Conservation (phyloP, 345 rosid genomes). For the Linum usitatissimum region DNA sequence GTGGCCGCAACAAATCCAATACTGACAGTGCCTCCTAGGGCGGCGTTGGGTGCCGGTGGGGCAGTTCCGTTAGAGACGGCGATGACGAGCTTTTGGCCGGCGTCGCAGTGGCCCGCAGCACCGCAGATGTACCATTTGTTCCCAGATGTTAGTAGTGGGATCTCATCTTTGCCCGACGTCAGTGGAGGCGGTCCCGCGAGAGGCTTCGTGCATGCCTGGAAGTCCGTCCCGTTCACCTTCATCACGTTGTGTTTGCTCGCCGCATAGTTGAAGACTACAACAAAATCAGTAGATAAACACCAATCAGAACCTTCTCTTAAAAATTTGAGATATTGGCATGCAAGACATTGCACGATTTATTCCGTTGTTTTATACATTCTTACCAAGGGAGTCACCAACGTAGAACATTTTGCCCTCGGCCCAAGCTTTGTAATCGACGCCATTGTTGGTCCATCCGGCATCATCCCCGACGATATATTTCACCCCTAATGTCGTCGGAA, state of each 20-base stretch:
- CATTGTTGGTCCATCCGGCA: conserved; percentile 18
- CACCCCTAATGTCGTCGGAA: conserved; percentile 21
- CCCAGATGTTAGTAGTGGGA: conserved; percentile 22
- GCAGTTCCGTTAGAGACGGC: conserved; percentile 10
- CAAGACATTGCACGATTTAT: no score
- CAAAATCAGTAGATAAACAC: no score
- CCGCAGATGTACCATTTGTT: conserved; percentile 49
- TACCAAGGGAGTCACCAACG: conserved; percentile 30
- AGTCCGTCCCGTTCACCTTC: conserved; percentile 19
- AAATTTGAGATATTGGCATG: no score
- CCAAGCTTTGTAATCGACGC: conserved; percentile 23
- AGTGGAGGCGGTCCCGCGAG: neutral
- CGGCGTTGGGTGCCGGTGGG: conserved; percentile 8
- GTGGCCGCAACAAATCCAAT: neutral
- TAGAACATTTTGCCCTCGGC: conserved; percentile 20
- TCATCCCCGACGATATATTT: conserved; percentile 25
- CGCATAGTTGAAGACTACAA: conserved; percentile 28
- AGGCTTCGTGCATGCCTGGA: conserved; percentile 20
- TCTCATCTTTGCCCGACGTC: conserved; percentile 22
- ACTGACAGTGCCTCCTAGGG: neutral
- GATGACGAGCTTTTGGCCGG: conserved; percentile 31
- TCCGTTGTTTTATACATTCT: no score
- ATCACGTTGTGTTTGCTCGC: conserved; percentile 24
- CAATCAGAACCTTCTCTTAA: no score
- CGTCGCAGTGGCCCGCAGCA: conserved; percentile 13